phyloP scores from a whole-genome alignment of 2,329 filamentous ascomycete species.

The Cytospora piceicola region DNA sequence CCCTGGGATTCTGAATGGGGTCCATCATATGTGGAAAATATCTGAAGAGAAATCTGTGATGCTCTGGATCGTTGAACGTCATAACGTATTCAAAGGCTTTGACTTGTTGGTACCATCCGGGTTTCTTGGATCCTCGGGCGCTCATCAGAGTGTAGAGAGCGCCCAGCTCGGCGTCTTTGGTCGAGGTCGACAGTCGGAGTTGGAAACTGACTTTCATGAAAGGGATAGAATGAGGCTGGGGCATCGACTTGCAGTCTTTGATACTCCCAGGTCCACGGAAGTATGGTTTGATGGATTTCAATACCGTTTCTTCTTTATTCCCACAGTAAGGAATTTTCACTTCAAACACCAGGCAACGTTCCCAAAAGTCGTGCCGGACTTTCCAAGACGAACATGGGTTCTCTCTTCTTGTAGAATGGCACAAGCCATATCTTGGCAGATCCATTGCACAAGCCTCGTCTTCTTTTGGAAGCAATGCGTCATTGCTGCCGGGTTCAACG shows the following conservation, averaged over 20 bases:
- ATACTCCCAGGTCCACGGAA: neutral
- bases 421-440: neutral
- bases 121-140: neutral
- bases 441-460: neutral
- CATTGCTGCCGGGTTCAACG: neutral
- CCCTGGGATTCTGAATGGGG: neutral
- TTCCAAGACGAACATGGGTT: conserved; percentile 4
- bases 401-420: neutral
- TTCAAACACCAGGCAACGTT: conserved; percentile 1
- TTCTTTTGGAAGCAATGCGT: conserved; percentile 8
- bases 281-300: neutral
- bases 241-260: neutral
- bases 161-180: neutral
- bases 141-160: neutral
- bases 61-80: neutral
- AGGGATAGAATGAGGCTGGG: neutral
- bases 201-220: neutral
- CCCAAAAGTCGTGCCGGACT: neutral
- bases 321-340: neutral
- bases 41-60: neutral
- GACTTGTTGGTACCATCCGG: neutral
- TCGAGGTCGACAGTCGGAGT: conserved; percentile 5
- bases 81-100: neutral
- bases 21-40: conserved; percentile 3
- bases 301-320: too few species aligned